Conservation (phyloP, 176 grass and related monocot genomes). For the Ananas comosus region DNA sequence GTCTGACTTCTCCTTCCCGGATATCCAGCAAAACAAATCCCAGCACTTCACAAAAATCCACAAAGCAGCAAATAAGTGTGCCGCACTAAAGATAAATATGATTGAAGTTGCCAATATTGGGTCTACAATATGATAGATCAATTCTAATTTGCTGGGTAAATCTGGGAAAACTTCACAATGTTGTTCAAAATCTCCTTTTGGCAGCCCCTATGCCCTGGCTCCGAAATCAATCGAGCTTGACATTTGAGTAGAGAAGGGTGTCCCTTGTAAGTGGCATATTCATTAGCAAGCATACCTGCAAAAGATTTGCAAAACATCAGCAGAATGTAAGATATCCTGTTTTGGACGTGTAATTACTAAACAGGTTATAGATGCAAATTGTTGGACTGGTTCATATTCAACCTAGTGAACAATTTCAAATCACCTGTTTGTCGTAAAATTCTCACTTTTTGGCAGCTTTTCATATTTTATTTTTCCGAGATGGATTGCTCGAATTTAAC, state of each 20-base stretch:
- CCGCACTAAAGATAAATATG: neutral
- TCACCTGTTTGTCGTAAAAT: too few relatives aligned
- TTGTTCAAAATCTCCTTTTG: constrained; percentile 1
- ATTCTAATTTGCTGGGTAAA: neutral
- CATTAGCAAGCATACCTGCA: constrained; percentile 68
- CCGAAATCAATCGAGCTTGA: constrained; percentile 73
- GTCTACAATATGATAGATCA: constrained; percentile 15
- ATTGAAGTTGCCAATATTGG: constrained; percentile 9
- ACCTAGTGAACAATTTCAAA: too few relatives aligned
- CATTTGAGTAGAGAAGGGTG: constrained; percentile 90
- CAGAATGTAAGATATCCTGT: neutral
- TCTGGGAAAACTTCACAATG: neutral
- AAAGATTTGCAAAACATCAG: constrained; percentile 12
- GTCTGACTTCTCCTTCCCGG: neutral
- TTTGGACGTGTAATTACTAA: neutral
- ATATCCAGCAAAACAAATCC: neutral
- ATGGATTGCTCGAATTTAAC: too few relatives aligned
- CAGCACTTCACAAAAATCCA: neutral
- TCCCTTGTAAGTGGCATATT: constrained; percentile 90
- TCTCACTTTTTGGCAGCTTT: too few relatives aligned
- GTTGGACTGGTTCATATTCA: neutral
- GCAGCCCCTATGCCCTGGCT: constrained; percentile 1
- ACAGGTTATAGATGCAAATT: neutral
- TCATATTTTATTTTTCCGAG: too few relatives aligned
- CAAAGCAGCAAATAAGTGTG: neutral